Conservation (phyloP, 768 basidiomycete species). For the Suillus discolor region DNA sequence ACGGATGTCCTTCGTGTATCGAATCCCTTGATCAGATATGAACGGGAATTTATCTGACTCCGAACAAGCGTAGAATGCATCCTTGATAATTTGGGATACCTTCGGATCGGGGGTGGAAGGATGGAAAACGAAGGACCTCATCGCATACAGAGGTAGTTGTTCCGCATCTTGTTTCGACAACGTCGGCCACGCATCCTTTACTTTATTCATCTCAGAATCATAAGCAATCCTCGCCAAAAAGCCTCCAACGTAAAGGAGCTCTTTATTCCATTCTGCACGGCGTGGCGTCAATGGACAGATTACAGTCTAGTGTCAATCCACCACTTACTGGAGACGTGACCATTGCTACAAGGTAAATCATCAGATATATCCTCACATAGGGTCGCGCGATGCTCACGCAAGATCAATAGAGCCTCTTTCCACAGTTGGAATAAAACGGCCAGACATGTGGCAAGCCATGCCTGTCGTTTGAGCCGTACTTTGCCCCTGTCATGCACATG, state of each 20-base stretch:
- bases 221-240: constrained; percentile 81
- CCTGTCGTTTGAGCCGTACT: constrained; percentile 92
- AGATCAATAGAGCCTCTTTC: constrained; percentile 90
- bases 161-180: neutral
- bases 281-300: neutral
- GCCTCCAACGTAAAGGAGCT: constrained; percentile 82
- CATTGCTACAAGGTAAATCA: constrained; percentile 54
- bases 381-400: constrained; percentile 48
- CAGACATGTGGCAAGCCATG: constrained; percentile 57
- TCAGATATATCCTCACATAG: constrained; percentile 6
- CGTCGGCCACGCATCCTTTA: constrained; percentile 40
- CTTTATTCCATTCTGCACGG: constrained; percentile 82
- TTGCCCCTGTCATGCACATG: constrained; percentile 61
- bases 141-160: constrained; percentile 58
- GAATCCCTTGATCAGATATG: constrained; percentile 75
- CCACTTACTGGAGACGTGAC: constrained; percentile 68
- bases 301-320: neutral
- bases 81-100: constrained; percentile 69
- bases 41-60: constrained; percentile 59
- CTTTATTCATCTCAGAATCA: constrained; percentile 69
- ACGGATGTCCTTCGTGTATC: constrained; percentile 64
- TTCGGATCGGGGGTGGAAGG: constrained; percentile 80
- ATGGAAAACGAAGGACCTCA: constrained; percentile 87
- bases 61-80: constrained; percentile 73
- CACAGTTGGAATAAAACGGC: constrained; percentile 90